A percentile compares a stretch with the other conserved stretches of the same genome.
Evolutionary conservation across 129 eudicot genomes (phyloP).

Genomic region (Pulicaria dysenterica): DNA sequence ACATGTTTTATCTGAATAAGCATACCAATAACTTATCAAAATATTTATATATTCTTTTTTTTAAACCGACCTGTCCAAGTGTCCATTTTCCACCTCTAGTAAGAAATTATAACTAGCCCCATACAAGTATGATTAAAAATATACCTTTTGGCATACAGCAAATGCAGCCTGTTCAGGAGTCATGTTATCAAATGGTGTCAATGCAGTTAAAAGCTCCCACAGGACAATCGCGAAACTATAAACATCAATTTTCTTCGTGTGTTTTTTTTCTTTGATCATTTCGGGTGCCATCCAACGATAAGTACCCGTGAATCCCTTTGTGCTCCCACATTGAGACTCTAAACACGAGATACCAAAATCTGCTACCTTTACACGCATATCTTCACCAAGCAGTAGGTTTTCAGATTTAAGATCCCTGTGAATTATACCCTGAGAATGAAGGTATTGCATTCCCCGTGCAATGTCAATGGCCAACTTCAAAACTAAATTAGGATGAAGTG

Average conservation of each 20-base stretch:
- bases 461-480: conserved; percentile 80
- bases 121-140: not conserved
- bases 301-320: conserved; percentile 93
- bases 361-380: conserved; percentile 91
- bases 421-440: conserved; percentile 85
- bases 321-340: conserved; percentile 86
- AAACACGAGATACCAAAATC: conserved; percentile 96
- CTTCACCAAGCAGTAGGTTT: conserved; percentile 80
- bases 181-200: conserved; percentile 89
- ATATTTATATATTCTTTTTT: not conserved
- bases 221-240: conserved; percentile 89
- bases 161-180: conserved; percentile 99
- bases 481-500: conserved; percentile 66
- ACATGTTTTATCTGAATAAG: not conserved
- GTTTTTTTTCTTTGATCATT: conserved; percentile 87
- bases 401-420: conserved; percentile 96
- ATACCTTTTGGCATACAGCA: conserved; percentile 98
- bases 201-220: conserved; percentile 95
- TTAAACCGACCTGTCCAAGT: not conserved
- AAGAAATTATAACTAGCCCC: not conserved
- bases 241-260: conserved; percentile 93
- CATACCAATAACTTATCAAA: not conserved
- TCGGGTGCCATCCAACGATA: conserved; percentile 99
- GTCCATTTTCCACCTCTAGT: not conserved
- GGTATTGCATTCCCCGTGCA: conserved; percentile 94